phyloP scores from a whole-genome alignment of 164 flowering plant genomes.

The Houttuynia cordata region DNA sequence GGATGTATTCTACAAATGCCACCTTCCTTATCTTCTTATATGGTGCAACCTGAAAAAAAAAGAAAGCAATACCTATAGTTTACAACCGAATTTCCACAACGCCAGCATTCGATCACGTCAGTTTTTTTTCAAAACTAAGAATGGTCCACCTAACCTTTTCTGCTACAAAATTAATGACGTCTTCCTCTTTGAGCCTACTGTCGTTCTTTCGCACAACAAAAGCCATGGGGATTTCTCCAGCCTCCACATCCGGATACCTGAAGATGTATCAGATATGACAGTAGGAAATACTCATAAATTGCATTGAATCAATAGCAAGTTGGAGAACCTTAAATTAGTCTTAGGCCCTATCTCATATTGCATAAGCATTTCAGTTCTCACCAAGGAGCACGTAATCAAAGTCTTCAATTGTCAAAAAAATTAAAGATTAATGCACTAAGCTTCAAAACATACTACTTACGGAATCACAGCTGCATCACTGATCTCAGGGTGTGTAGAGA shows the following conservation, averaged over 20 bases:
- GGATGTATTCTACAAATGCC: slow-evolving; percentile 25
- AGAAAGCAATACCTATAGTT: background rate
- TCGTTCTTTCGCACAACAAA: slow-evolving; percentile 11
- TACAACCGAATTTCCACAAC: too few relatives aligned
- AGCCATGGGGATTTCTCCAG: slow-evolving; percentile 27
- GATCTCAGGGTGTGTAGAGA: slow-evolving; percentile 14
- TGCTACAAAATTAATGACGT: slow-evolving; percentile 16
- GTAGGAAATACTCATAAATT: background rate
- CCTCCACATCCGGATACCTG: slow-evolving; percentile 21
- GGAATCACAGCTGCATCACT: slow-evolving; percentile 20
- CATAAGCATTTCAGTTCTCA: too few relatives aligned
- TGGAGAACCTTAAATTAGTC: too few relatives aligned
- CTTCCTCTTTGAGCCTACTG: slow-evolving; percentile 11
- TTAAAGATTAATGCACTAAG: too few relatives aligned
- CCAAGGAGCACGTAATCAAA: too few relatives aligned
- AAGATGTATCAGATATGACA: background rate
- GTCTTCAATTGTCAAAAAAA: background rate
- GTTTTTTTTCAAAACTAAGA: too few relatives aligned
- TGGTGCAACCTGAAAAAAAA: slow-evolving; percentile 36
- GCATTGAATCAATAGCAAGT: background rate
- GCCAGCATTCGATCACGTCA: too few relatives aligned
- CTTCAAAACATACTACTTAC: slow-evolving; percentile 7
- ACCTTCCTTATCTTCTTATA: slow-evolving; percentile 48
- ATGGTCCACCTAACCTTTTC: slow-evolving; percentile 9
- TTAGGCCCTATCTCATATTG: too few relatives aligned